Evolutionary conservation across 75 land plant genomes (phyloP).

Genomic region (Chamaecyparis obtusa): DNA sequence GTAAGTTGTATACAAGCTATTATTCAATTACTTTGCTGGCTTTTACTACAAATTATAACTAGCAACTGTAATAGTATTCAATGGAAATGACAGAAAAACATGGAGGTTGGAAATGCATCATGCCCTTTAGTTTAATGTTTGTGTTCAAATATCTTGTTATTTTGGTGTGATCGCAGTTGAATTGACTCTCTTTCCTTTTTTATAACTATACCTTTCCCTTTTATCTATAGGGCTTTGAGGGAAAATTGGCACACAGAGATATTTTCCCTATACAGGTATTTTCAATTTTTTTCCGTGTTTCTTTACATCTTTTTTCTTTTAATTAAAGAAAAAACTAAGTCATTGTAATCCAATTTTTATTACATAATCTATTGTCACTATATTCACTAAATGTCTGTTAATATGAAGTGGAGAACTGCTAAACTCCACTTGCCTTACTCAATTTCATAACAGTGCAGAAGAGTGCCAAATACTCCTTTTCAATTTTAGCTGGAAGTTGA

Average conservation of each 20-base stretch:
- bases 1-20: constrained; percentile 31
- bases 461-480: not conserved
- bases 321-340: no score
- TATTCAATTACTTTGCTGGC: not conserved
- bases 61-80: not conserved
- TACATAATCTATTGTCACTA: no score
- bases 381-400: not conserved
- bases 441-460: not conserved
- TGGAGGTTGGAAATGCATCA: not conserved
- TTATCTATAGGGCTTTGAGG: constrained; percentile 71
- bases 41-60: not conserved
- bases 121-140: not conserved
- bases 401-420: not conserved
- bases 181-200: not conserved
- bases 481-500: not conserved
- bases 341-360: no score
- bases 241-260: constrained; percentile 64
- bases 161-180: not conserved
- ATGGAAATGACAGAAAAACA: not conserved
- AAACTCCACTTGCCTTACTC: not conserved
- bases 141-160: not conserved
- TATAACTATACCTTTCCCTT: not conserved
- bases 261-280: constrained; percentile 79
- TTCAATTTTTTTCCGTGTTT: not conserved
- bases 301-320: no score